These are phyloP conservation scores for Plasmodium knowlesi DNA, from an alignment of 169 alveolate genomes.

Conservation along the genomic window DNA sequence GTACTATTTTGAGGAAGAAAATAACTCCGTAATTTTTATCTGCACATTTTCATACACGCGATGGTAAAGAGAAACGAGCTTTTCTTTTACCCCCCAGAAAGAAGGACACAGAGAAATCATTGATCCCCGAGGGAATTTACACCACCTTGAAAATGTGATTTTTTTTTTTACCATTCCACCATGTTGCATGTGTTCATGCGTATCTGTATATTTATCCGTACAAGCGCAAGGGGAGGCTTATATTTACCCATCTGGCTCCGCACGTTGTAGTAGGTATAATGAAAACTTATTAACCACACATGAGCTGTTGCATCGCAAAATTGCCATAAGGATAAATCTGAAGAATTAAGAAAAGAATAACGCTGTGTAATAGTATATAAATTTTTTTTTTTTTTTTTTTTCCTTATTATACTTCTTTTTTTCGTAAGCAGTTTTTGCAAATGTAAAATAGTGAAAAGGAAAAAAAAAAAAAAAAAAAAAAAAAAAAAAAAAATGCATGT, in stretches of 20 bases:
- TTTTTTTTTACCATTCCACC: neutral
- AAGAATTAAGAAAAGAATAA: neutral
- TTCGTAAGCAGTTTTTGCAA: neutral
- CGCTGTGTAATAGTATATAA: neutral
- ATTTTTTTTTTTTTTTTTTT: neutral
- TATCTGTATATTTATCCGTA: neutral
- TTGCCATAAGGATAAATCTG: neutral
- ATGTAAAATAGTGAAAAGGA: neutral
- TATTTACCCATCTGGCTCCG: neutral
- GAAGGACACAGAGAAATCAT: neutral
- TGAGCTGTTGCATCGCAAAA: neutral
- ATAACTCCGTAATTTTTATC: neutral
- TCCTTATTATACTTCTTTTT: too few relatives aligned
- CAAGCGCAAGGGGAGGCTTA: neutral
- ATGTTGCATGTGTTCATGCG: neutral
- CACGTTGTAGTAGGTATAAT: neutral
- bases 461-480: neutral
- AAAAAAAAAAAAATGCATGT: slow-evolving; percentile 16
- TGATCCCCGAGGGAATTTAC: neutral
- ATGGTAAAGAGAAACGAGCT: neutral
- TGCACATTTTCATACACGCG: neutral
- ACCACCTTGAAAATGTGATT: neutral
- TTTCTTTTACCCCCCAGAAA: neutral
- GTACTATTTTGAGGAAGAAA: neutral
- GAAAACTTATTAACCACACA: neutral